Evolutionary conservation across 352 stramenopile species (phyloP).

Genomic region (Phytophthora pseudosyringae): DNA sequence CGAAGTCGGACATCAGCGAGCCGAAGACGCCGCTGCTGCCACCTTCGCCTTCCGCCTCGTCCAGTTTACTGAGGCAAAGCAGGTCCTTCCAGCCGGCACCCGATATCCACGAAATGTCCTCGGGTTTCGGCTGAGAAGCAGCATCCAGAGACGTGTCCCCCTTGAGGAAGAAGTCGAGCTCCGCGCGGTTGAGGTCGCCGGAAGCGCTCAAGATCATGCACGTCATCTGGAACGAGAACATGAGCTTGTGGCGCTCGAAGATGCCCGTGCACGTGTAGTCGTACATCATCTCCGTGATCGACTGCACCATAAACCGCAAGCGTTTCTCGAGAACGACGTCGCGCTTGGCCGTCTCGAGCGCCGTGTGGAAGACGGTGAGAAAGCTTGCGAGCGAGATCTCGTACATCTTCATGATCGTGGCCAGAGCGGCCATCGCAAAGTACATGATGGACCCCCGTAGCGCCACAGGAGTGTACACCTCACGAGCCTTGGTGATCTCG

Average conservation of each 20-base stretch:
- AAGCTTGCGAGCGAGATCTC: conserved; percentile 95
- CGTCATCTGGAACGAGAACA: conserved; percentile 97
- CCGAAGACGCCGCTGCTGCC: conserved; percentile 57
- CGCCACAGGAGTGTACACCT: conserved; percentile 92
- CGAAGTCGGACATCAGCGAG: conserved; percentile 59
- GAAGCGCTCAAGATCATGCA: conserved; percentile 94
- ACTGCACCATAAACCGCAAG: conserved; percentile 89
- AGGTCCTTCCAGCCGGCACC: conserved; percentile 94
- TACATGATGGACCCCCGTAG: conserved; percentile 95
- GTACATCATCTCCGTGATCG: conserved; percentile 94
- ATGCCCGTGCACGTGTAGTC: conserved; percentile 97
- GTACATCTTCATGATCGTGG: conserved; percentile 96
- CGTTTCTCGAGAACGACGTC: conserved; percentile 92
- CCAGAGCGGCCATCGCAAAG: conserved; percentile 92
- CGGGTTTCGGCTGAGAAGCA: conserved; percentile 71
- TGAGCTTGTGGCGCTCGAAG: conserved; percentile 97
- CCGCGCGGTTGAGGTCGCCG: conserved; percentile 77
- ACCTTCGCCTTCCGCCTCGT: conserved; percentile 22
- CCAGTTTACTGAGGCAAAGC: conserved; percentile 75
- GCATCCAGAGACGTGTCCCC: conserved; percentile 93
- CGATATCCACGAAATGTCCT: conserved; percentile 86
- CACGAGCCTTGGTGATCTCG: conserved; percentile 92
- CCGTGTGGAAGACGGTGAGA: conserved; percentile 91
- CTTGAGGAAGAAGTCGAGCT: conserved; percentile 97
- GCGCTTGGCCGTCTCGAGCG: conserved; percentile 90